Conservation (phyloP, 805 yeast genomes). For the Candida methanosorbosa region DNA sequence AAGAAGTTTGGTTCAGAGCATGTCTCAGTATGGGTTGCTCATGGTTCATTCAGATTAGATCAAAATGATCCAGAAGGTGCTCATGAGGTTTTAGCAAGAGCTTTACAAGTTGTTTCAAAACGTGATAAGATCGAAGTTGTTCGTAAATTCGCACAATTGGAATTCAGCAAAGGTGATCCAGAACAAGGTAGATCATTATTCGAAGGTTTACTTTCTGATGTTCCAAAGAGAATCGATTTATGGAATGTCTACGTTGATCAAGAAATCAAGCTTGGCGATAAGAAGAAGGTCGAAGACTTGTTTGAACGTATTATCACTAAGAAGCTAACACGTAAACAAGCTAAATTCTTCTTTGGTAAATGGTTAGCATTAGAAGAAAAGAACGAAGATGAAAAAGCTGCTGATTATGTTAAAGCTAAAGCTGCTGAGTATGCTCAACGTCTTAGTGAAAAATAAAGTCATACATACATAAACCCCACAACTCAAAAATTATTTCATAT, state of each 20-base stretch:
- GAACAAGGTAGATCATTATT: conserved; percentile 93
- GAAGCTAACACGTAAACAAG: conserved; percentile 79
- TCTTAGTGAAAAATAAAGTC: conserved; percentile 10
- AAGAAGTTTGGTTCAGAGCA: conserved; percentile 73
- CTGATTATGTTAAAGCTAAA: conserved; percentile 81
- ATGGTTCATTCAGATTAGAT: conserved; percentile 67
- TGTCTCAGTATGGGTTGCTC: conserved; percentile 71
- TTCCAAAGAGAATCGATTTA: conserved; percentile 83
- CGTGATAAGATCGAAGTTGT: conserved; percentile 73
- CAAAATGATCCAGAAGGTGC: conserved; percentile 50
- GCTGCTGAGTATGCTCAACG: conserved; percentile 60
- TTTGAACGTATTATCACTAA: conserved; percentile 70
- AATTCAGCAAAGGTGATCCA: conserved; percentile 77
- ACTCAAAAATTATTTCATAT: too few relatives aligned
- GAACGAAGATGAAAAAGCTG: conserved; percentile 55
- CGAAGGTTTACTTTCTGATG: conserved; percentile 85
- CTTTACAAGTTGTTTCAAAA: conserved; percentile 64
- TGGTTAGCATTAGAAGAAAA: conserved; percentile 81
- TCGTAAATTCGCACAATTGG: conserved; percentile 82
- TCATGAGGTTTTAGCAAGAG: conserved; percentile 64
- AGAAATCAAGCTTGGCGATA: conserved; percentile 67
- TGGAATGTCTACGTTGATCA: conserved; percentile 96
- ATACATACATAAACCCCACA: too few relatives aligned
- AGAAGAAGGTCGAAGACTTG: conserved; percentile 61
- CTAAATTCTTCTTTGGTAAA: conserved; percentile 88